Evolutionary conservation across 2,329 filamentous ascomycete genomes (phyloP), one percentile per base, ranked within the genome.

Genomic region (Arthrobotrys musiformis): DNA sequence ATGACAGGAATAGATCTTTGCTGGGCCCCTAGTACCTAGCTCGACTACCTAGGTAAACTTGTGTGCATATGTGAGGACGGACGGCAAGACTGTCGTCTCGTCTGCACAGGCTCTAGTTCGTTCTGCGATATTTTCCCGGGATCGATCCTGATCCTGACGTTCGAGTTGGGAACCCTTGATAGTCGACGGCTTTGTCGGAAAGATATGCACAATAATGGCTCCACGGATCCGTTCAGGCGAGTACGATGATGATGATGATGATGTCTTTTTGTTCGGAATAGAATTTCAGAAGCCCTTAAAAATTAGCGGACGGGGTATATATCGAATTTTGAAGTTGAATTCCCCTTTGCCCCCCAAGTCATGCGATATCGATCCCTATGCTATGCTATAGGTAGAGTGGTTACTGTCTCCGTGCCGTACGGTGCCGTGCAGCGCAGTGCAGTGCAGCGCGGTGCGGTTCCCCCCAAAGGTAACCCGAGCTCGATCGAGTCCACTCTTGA

Each of bases 171-270:
- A 69, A 70, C 66, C 73, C 73, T 77, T 56, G 73, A 70, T 35
- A 52, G 66, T 66, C 60, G 73, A 77, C 73, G 73, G 73, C 40
- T 77, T 77, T 77, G 66, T 77, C 73, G 73, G 73, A 77, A 77
- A 70, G 73, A 66, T 77, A 58, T 24, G 54, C 58, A 60, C 54
- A 70, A 62, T 62, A 61, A 64, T 77, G 66, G 73, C 73, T 77
- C 66, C 73, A 66, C 58, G 66, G 60, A 22, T 62, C 66, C 73
- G 73, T 66, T 40, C 46, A 66, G 30, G 58, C 58, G 72, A 70
- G 42, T 54, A n/a, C 30, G 40, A 56, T 22, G 30, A 40, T 48
- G 37, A 42, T 42, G 37, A 30, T 33, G 33, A 60, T 58, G 22
- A 37, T 26, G 48, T 60, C 67, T 56, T 33, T 75, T 22, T 9